Conservation (phyloP, 2,329 filamentous ascomycete species). For the Tolypocladium sp. region DNA sequence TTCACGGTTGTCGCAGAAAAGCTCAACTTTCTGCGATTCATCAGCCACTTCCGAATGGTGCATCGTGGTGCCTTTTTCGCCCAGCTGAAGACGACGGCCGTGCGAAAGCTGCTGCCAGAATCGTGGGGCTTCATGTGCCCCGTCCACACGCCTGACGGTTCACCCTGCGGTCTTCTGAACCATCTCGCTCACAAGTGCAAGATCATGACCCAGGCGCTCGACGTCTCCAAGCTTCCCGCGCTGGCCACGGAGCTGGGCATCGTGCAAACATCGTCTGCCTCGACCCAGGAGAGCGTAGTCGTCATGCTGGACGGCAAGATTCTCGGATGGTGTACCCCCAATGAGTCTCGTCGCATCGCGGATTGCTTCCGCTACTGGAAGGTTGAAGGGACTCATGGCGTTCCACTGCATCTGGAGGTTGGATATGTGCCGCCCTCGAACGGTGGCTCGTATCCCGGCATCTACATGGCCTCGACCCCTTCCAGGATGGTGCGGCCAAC, state of each 20-base stretch:
- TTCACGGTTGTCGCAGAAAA: constrained; percentile 97
- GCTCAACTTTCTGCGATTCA: constrained; percentile 97
- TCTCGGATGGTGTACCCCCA: constrained; percentile 81
- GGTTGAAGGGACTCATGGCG: constrained; percentile 71
- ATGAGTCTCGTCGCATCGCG: constrained; percentile 70
- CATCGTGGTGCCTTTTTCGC: constrained; percentile 99
- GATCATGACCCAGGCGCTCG: constrained; percentile 66
- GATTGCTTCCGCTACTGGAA: constrained; percentile 94
- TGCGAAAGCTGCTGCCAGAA: constrained; percentile 89
- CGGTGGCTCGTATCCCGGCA: constrained; percentile 89
- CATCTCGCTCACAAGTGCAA: constrained; percentile 93
- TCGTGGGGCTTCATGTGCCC: constrained; percentile 98
- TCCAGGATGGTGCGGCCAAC: constrained; percentile 85
- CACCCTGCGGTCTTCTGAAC: constrained; percentile 88
- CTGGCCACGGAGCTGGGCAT: constrained; percentile 75
- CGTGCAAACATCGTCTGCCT: constrained; percentile 64
- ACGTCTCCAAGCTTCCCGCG: constrained; percentile 65
- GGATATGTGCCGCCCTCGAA: constrained; percentile 82
- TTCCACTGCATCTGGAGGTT: constrained; percentile 81
- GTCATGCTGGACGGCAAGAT: constrained; percentile 87
- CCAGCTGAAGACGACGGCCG: constrained; percentile 92
- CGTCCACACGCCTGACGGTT: constrained; percentile 93
- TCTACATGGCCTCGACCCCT: constrained; percentile 84
- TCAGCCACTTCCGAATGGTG: constrained; percentile 98
- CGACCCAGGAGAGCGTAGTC: constrained; percentile 73